These are phyloP conservation scores for Backusella luteola DNA, from an alignment of 192 early-diverging fungal genomes.

Conservation along the genomic window DNA sequence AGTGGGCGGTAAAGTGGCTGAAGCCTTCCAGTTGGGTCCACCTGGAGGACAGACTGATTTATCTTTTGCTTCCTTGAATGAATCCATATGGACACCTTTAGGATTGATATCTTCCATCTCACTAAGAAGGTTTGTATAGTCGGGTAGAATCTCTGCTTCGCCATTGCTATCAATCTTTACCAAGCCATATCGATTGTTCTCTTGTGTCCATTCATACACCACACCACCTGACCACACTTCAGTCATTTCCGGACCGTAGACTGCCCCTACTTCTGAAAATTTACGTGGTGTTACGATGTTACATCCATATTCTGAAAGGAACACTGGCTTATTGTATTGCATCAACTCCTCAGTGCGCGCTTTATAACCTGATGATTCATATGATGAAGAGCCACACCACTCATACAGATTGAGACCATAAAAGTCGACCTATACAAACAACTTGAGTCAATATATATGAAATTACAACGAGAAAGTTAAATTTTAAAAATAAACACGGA, in stretches of 20 bases:
- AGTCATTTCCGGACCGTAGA: slow-evolving; percentile 72
- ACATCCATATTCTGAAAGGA: slow-evolving; percentile 80
- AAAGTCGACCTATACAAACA: slow-evolving; percentile 55
- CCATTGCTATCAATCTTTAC: slow-evolving; percentile 53
- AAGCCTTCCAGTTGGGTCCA: slow-evolving; percentile 53
- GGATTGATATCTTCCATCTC: slow-evolving; percentile 51
- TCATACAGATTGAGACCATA: slow-evolving; percentile 75
- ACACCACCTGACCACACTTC: slow-evolving; percentile 67
- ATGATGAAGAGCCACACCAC: slow-evolving; percentile 72
- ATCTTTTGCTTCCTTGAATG: slow-evolving; percentile 42
- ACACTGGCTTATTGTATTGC: slow-evolving; percentile 61
- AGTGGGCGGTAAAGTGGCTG: slow-evolving; percentile 55
- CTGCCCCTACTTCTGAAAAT: slow-evolving; percentile 65
- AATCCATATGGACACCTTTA: slow-evolving; percentile 56
- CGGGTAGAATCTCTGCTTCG: slow-evolving; percentile 41
- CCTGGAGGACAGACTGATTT: slow-evolving; percentile 45
- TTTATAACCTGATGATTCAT: slow-evolving; percentile 65
- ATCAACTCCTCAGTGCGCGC: slow-evolving; percentile 60
- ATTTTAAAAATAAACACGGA: background rate
- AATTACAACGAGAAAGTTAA: background rate
- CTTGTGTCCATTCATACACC: slow-evolving; percentile 75
- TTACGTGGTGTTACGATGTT: slow-evolving; percentile 63
- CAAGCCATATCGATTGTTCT: slow-evolving; percentile 73
- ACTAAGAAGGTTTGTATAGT: slow-evolving; percentile 65
- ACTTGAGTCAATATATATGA: background rate